Base-by-base conservation (phyloP, 1,139 yeast species). In the Yamadazyma blattariae region DNA sequence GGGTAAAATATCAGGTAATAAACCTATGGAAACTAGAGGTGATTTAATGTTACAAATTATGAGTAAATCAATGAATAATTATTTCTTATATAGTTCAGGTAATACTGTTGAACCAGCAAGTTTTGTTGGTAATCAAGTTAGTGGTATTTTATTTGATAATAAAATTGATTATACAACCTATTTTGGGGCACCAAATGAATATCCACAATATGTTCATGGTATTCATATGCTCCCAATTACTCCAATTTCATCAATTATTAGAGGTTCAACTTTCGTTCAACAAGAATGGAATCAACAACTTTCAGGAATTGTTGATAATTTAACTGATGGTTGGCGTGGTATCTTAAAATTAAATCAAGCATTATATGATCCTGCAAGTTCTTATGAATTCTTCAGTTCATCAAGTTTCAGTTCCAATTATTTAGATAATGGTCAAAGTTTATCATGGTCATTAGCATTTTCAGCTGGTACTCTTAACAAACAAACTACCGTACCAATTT, bases 221-320 rank as follows among this genome's bases (percentile, higher is more conserved):
- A 89, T 90, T 42, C 97, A 90, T 55, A 90, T 92, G 81, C 70
- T 90, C 16, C 61, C 97, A 14, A 67, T 86, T 24, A 87, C 95
- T 0, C 90, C 96, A 1, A 77, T 84, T n/a, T 83, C 96, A n/a
- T 79, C 92, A 0, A 78, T 73, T 43, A 71, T 88, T 28, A 74
- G 97, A 55, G 64, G 70, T 5, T 76, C 88, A 1, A 58, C 65
- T 1, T 90, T 79, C 58, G 95, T 82, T n/a, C 51, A 67, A 45
- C 78, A 88, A 59, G 97, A 90, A 63, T 90, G 96, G 96, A 64
- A 67, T 13, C 66, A 67, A 39, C 63, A 64, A 47, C 54, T 84
- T 12, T 58, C 70, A 4, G 45, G 56, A 3, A 67, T 87, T 37
- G 73, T 82, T 8, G 68, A 61, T 30, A 54, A 61, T n/a, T 75